A percentile compares a stretch with the other conserved stretches of the same genome.
phyloP scores from a whole-genome alignment of 192 early-diverging fungal species.

The Linnemannia hyalina region DNA sequence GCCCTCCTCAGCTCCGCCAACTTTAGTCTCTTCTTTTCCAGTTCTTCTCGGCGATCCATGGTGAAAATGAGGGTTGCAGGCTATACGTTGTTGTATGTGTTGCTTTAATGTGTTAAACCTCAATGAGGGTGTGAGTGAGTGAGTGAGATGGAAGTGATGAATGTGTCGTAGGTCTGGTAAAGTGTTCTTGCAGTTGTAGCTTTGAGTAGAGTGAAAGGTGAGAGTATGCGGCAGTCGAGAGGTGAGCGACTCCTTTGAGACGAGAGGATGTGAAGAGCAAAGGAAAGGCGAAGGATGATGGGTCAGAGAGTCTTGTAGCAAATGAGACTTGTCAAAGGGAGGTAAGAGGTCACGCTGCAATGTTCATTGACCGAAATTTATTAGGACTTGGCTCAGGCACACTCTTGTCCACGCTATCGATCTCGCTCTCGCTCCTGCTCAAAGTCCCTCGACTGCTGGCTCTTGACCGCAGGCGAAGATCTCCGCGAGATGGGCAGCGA shows the following conservation, averaged over 20 bases:
- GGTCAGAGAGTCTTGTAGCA: not conserved
- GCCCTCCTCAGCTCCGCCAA: slow-evolving; percentile 88
- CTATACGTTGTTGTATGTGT: not conserved
- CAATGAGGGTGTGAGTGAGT: not conserved
- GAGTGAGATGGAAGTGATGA: not conserved
- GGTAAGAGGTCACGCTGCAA: slow-evolving; percentile 6
- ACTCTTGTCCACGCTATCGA: not conserved
- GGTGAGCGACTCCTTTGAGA: too few relatives aligned
- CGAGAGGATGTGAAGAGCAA: slow-evolving; percentile 8
- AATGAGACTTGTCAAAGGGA: not conserved
- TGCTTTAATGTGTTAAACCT: not conserved
- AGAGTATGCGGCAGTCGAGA: not conserved
- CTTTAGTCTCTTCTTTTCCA: slow-evolving; percentile 94
- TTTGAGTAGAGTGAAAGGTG: not conserved
- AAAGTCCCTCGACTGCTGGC: not conserved
- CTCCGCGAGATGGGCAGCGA: slow-evolving; percentile 42
- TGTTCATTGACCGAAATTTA: not conserved
- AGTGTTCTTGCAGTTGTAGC: not conserved
- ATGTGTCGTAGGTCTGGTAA: not conserved
- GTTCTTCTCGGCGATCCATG: slow-evolving; percentile 83
- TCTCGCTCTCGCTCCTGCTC: not conserved
- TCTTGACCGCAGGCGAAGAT: slow-evolving; percentile 31
- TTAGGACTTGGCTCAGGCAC: not conserved
- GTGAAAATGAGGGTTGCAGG: not conserved
- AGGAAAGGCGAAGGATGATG: not conserved